These are phyloP conservation scores for Blastocystis sp. DNA, from an alignment of 352 stramenopile genomes.

Conservation along the genomic window DNA sequence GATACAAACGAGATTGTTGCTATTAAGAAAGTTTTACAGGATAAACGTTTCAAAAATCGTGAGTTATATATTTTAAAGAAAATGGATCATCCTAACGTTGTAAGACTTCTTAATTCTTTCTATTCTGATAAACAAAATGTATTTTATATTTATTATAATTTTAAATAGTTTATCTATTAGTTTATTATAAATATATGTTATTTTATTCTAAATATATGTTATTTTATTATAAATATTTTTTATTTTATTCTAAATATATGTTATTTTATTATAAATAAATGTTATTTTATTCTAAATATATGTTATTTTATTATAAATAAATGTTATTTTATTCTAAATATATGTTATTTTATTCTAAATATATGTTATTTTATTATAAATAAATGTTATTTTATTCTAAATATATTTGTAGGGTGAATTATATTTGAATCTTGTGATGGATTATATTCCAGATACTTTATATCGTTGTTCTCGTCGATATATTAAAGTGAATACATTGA, in stretches of 20 bases:
- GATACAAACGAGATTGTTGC: conserved; percentile 89
- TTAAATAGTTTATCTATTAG: conserved; percentile 3
- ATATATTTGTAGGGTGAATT: conserved; percentile 46
- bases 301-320: no score
- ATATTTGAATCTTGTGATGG: conserved; percentile 95
- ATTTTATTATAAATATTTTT: no score
- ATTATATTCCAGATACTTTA: conserved; percentile 96
- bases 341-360: no score
- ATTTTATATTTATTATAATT: conserved; percentile 41
- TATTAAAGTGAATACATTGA: conserved; percentile 82
- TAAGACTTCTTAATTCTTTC: conserved; percentile 94
- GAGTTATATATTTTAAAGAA: conserved; percentile 98
- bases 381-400: neutral
- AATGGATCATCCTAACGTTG: conserved; percentile 92
- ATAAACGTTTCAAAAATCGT: conserved; percentile 98
- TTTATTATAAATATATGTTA: no score
- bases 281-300: no score
- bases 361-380: no score
- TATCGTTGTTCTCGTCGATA: conserved; percentile 80
- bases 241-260: no score
- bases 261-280: no score
- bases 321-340: no score
- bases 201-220: no score
- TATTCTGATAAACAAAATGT: conserved; percentile 58
- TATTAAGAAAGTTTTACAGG: conserved; percentile 98